Percentiles rank a stretch among this genome's conserved stretches.
phyloP scores from a whole-genome alignment of 2,329 filamentous ascomycete genomes.

The Pestalotiopsis sp. region DNA sequence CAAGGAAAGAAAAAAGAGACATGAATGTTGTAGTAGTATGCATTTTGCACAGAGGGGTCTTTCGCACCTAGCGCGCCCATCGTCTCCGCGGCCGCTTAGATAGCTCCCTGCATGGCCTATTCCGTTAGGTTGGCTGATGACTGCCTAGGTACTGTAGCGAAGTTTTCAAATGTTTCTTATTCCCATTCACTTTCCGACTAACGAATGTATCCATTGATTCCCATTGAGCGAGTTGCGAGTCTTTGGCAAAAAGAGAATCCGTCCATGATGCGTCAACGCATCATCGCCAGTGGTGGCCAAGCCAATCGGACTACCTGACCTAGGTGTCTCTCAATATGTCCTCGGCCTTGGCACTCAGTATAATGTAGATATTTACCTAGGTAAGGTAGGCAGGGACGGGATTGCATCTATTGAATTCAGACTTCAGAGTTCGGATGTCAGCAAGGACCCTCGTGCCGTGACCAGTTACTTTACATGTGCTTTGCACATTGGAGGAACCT shows the following conservation, averaged over 20 bases:
- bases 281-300: background rate
- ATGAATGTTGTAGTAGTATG: no score
- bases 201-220: background rate
- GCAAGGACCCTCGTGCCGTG: no score
- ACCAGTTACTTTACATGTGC: no score
- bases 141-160: background rate
- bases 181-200: background rate
- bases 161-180: background rate
- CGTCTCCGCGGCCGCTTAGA: background rate
- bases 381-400: no score
- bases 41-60: no score
- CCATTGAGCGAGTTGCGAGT: background rate
- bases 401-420: no score
- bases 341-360: background rate
- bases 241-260: background rate
- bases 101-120: background rate
- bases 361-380: background rate
- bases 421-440: no score
- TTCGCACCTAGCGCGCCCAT: no score
- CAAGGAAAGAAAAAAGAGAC: background rate
- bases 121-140: background rate
- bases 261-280: constrained; percentile 1
- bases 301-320: background rate
- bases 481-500: no score
- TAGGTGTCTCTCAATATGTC: background rate